phyloP scores from a whole-genome alignment of 169 alveolate genomes.

The Plasmodium ovale region DNA sequence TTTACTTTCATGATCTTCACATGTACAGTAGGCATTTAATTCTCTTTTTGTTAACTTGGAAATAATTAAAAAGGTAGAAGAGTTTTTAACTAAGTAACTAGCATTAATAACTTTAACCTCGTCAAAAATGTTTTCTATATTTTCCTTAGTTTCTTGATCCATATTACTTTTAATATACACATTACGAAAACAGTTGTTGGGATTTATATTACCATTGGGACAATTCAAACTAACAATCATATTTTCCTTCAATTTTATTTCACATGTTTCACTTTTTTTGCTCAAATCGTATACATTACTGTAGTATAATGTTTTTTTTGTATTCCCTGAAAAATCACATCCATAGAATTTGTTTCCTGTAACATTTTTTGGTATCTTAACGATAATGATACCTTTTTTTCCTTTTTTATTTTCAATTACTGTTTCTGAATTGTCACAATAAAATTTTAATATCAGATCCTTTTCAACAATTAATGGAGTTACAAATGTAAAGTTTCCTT shows the following conservation, averaged over 20 bases:
- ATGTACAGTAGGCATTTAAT: slow-evolving; percentile 54
- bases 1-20: slow-evolving; percentile 47
- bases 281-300: slow-evolving; percentile 7
- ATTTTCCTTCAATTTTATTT: slow-evolving; percentile 39
- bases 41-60: slow-evolving; percentile 37
- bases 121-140: slow-evolving; percentile 49
- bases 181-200: slow-evolving; percentile 38
- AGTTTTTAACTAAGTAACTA: slow-evolving; percentile 6
- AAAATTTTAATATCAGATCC: slow-evolving; percentile 12
- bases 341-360: slow-evolving; percentile 35
- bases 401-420: slow-evolving; percentile 16
- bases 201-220: slow-evolving; percentile 57
- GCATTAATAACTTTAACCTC: slow-evolving; percentile 31
- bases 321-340: slow-evolving; percentile 57
- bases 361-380: slow-evolving; percentile 4
- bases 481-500: slow-evolving; percentile 43
- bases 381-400: slow-evolving; percentile 23
- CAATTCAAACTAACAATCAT: slow-evolving; percentile 56
- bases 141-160: slow-evolving; percentile 39
- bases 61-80: slow-evolving; percentile 51
- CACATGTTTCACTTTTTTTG: slow-evolving; percentile 15
- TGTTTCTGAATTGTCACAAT: slow-evolving; percentile 55
- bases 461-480: slow-evolving; percentile 52
- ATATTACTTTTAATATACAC: slow-evolving; percentile 55
- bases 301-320: slow-evolving; percentile 28